Evolutionary conservation across 2,329 filamentous ascomycete genomes (phyloP).

Genomic region (Trichoderma lentiforme): DNA sequence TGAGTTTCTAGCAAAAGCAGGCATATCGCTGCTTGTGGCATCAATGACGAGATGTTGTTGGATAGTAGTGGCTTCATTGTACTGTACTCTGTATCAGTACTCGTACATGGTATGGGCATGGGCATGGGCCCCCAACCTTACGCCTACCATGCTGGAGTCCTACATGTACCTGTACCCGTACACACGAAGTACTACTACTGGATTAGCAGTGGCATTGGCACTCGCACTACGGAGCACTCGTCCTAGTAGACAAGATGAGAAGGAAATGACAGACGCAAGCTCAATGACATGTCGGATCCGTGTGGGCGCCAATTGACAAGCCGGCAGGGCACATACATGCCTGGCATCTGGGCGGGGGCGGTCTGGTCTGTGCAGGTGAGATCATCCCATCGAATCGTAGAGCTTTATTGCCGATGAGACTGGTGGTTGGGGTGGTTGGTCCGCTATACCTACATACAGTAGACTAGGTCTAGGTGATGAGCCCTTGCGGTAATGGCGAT

Average conservation of each 20-base stretch:
- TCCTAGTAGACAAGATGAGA: neutral
- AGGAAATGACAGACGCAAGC: neutral
- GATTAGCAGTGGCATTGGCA: neutral
- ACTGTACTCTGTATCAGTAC: neutral
- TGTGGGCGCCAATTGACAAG: neutral
- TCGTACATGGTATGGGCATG: neutral
- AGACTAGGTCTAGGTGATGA: neutral
- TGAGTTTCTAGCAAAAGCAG: neutral
- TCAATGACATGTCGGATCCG: conserved; percentile 4
- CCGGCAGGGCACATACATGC: conserved; percentile 6
- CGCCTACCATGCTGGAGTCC: neutral
- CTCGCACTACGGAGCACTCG: neutral
- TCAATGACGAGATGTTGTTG: neutral
- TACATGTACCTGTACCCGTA: neutral
- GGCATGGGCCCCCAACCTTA: neutral
- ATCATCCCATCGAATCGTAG: conserved; percentile 15
- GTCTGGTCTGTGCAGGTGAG: conserved; percentile 13
- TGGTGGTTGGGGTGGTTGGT: conserved; percentile 14
- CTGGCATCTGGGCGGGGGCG: conserved; percentile 3
- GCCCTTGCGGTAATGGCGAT: neutral
- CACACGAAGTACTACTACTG: neutral
- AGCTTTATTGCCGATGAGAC: conserved; percentile 4
- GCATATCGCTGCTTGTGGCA: neutral
- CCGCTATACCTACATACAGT: neutral
- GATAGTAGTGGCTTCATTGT: neutral